phyloP scores from a whole-genome alignment of 106 monocot species.

The Agapanthus africanus region DNA sequence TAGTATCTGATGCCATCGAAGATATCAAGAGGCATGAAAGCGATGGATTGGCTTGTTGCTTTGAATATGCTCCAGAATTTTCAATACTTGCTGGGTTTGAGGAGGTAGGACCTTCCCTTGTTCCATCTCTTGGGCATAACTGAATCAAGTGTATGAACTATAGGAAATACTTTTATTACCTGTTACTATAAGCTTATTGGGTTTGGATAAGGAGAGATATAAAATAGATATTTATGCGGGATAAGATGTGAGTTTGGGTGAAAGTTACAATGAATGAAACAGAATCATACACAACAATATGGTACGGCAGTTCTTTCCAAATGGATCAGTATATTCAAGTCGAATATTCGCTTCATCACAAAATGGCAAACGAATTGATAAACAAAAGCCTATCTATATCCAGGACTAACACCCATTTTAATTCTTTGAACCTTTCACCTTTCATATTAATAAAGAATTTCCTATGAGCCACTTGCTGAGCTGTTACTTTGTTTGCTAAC shows the following conservation, averaged over 20 bases:
- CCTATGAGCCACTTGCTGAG: background rate
- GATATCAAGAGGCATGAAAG: background rate
- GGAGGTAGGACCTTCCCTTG: background rate
- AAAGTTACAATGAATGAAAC: background rate
- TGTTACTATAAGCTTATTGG: background rate
- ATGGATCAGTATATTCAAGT: background rate
- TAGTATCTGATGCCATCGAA: background rate
- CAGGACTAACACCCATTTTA: background rate
- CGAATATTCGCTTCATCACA: background rate
- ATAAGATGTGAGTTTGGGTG: background rate
- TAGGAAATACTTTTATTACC: background rate
- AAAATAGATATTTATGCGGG: background rate
- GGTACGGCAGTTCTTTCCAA: background rate
- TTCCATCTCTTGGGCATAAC: background rate
- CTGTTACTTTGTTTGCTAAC: background rate
- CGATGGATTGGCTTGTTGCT: too few relatives aligned
- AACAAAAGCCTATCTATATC: background rate
- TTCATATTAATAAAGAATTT: background rate
- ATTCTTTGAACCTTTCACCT: background rate
- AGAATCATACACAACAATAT: background rate
- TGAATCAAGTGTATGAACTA: too few relatives aligned
- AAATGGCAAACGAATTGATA: background rate
- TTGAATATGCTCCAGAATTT: too few relatives aligned
- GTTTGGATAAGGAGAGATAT: background rate
- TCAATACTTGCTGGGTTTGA: background rate